Evolutionary conservation across 805 yeast genomes (phyloP).

Genomic region (Myxozyma neotropica): DNA sequence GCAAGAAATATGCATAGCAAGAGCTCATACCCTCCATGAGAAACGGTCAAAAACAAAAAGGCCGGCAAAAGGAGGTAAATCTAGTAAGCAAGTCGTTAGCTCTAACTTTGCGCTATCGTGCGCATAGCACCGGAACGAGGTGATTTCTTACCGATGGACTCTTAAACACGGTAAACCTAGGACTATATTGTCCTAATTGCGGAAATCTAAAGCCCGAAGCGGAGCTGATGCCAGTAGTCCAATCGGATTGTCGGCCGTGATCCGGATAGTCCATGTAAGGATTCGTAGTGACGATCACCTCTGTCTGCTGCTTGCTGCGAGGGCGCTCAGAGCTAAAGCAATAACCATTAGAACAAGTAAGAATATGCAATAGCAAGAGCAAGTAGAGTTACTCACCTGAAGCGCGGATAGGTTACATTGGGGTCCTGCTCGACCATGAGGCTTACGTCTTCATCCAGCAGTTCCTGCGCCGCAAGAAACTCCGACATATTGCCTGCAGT

Average conservation of each 20-base stretch:
- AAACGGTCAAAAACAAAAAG: constrained; percentile 19
- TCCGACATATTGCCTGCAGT: constrained; percentile 21
- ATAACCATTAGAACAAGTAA: neutral
- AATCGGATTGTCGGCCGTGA: neutral
- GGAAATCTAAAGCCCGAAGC: neutral
- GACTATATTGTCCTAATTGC: neutral
- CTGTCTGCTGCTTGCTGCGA: neutral
- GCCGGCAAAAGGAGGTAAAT: constrained; percentile 26
- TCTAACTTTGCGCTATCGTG: no score
- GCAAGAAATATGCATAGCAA: neutral
- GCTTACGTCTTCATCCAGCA: constrained; percentile 21
- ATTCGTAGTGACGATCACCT: neutral
- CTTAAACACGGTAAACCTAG: neutral
- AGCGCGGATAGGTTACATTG: constrained; percentile 2
- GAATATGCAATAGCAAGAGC: neutral
- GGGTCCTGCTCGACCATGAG: constrained; percentile 18
- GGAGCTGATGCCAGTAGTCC: neutral
- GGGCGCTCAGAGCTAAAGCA: neutral
- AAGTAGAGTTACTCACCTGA: neutral
- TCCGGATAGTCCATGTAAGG: constrained; percentile 7
- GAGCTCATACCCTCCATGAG: constrained; percentile 26
- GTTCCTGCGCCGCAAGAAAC: constrained; percentile 14
- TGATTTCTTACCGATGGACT: constrained; percentile 20
- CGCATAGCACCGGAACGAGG: neutral
- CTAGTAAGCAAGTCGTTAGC: no score